Conservation (phyloP, 2,329 filamentous ascomycete genomes). For the Paecilomyces dactylethromorphus region DNA sequence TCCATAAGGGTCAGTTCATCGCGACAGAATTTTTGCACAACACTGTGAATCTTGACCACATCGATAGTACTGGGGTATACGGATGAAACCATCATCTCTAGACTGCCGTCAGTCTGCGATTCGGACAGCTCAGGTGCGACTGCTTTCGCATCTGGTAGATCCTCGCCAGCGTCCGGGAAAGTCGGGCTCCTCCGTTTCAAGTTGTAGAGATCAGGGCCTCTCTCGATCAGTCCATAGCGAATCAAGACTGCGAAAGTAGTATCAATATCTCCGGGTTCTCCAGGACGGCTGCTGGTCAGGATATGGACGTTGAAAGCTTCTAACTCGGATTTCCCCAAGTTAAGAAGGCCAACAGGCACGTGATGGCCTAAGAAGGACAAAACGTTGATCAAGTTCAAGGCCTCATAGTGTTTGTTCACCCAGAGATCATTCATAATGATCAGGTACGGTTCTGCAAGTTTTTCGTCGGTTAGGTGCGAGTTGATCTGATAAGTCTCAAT, state of each 20-base stretch:
- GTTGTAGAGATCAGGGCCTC: slow-evolving; percentile 28
- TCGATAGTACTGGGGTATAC: slow-evolving; percentile 32
- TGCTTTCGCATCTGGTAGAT: slow-evolving; percentile 13
- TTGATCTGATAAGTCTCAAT: slow-evolving; percentile 54
- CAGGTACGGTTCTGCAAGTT: slow-evolving; percentile 44
- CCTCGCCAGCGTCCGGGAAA: slow-evolving; percentile 15
- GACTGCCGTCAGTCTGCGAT: slow-evolving; percentile 28
- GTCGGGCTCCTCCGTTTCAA: slow-evolving; percentile 11
- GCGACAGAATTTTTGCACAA: slow-evolving; percentile 42
- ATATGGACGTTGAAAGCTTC: slow-evolving; percentile 28
- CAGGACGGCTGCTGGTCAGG: slow-evolving; percentile 27
- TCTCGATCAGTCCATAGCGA: slow-evolving; percentile 39
- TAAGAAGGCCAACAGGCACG: slow-evolving; percentile 60
- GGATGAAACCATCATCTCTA: slow-evolving; percentile 23
- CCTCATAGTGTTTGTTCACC: slow-evolving; percentile 40
- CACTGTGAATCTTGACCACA: slow-evolving; percentile 41
- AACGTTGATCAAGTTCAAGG: slow-evolving; percentile 59
- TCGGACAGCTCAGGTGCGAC: slow-evolving; percentile 23
- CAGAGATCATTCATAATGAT: slow-evolving; percentile 43
- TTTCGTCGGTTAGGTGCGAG: slow-evolving; percentile 50
- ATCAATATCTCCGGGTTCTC: slow-evolving; percentile 35
- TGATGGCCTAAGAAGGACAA: slow-evolving; percentile 60
- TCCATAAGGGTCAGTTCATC: slow-evolving; percentile 38
- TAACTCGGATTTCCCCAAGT: slow-evolving; percentile 42
- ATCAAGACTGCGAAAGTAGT: slow-evolving; percentile 40